Base-by-base conservation (phyloP, 2,329 filamentous ascomycete species). In the Sporothrix pseudoabietina region DNA sequence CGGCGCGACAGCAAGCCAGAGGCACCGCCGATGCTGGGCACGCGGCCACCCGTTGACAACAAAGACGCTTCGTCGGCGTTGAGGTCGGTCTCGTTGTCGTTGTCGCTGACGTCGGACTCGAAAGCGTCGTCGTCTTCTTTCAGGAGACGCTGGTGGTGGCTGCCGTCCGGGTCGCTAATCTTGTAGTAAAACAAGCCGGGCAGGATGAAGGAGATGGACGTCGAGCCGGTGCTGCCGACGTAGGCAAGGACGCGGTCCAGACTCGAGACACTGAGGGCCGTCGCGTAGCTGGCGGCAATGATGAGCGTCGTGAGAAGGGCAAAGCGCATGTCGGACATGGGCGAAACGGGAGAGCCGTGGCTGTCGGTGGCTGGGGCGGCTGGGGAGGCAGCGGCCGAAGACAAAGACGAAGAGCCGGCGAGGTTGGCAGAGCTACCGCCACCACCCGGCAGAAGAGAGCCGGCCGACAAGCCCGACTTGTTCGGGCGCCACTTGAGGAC, bases 111-210 rank as follows among this genome's bases (percentile, higher is more conserved):
- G 22, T 74, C 76, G 0, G 82, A 84, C 9, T 86, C 85, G 35
- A 86, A 57, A 0, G 88, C 90, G 76, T 95, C 93, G 78, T 98
- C 96, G 77, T 98, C 94, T 78, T 96, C 94, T 81, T 98, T 98
- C 75, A 94, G 85, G 10, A 98, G 85, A 16, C 92, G 89, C 80
- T 97, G 95, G 78, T 98, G 94, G 75, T 95, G 90, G 39, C 91
- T 87, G 61, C 93, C 95, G 72, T 97, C 92, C 0, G 96, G 96
- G 32, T 93, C 90, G 14, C 94, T 97, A 74, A 99, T 98, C 82
- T 98, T 98, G 84, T 98, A 99, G 82, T 98, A 99, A 82, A 99
- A 99, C 4, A 99, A 83, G 0, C 96, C 96, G 0, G 96, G 96
- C 0, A 99, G 87, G 76, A 99, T 98, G 80, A 99, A 99, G 75